A percentile compares a stretch with the other conserved stretches of the same genome.
Evolutionary conservation across 2,329 filamentous ascomycete genomes (phyloP).

Genomic region (Diaporthe citriasiana): DNA sequence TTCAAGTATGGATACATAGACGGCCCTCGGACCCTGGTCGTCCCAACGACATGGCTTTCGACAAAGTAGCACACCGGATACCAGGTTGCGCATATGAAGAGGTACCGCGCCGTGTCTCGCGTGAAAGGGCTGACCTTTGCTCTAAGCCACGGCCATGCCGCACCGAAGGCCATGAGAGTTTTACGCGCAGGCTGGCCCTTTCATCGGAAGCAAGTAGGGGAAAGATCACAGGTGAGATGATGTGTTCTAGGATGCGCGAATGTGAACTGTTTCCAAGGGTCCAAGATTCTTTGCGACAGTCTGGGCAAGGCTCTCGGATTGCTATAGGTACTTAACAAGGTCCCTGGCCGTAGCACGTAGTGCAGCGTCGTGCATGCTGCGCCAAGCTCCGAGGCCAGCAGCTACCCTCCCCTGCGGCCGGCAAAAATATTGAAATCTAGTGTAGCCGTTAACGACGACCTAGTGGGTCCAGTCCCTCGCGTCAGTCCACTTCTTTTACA

Average conservation of each 20-base stretch:
- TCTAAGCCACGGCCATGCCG: conserved; percentile 37
- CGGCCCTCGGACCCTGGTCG: conserved; percentile 69
- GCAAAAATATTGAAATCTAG: conserved; percentile 34
- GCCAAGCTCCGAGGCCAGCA: conserved; percentile 12
- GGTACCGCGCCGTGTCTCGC: conserved; percentile 59
- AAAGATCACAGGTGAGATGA: background rate
- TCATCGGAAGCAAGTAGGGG: background rate
- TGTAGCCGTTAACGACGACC: conserved; percentile 31
- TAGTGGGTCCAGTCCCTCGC: background rate
- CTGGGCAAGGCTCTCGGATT: conserved; percentile 11
- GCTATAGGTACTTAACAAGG: background rate
- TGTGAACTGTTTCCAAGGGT: background rate
- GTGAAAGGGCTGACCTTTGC: conserved; percentile 45
- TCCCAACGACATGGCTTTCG: conserved; percentile 71
- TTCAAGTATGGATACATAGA: conserved; percentile 88
- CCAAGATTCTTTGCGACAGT: background rate
- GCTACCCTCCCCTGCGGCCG: conserved; percentile 28
- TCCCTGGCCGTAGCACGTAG: background rate
- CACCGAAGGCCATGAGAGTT: conserved; percentile 37
- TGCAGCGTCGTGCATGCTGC: background rate
- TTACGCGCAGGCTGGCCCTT: conserved; percentile 8
- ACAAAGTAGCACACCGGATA: conserved; percentile 73
- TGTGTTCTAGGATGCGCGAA: background rate
- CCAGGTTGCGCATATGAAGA: conserved; percentile 71
- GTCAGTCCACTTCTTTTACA: conserved; percentile 31